Conservation (phyloP, 768 basidiomycete genomes). For the Russula ochroleuca region DNA sequence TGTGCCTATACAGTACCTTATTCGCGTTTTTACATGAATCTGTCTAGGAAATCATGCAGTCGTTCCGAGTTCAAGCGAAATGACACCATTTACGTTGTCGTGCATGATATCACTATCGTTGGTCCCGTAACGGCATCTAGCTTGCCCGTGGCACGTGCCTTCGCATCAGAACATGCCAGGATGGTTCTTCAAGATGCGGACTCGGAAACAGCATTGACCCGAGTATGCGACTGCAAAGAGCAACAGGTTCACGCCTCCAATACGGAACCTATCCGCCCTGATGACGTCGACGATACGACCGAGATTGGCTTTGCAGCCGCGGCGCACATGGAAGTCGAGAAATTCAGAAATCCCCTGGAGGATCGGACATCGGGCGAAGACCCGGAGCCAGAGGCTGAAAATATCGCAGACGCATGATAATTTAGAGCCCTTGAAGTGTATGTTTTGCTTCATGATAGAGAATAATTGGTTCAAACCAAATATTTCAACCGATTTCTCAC, state of each 20-base stretch:
- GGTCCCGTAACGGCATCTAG: conserved; percentile 61
- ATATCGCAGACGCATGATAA: neutral
- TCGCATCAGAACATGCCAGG: conserved; percentile 60
- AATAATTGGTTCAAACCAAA: conserved; percentile 4
- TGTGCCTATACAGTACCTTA: conserved; percentile 29
- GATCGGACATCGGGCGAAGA: conserved; percentile 27
- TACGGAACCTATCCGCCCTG: conserved; percentile 1
- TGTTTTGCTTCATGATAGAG: neutral
- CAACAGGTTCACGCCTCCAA: conserved; percentile 23
- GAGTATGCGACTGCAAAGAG: conserved; percentile 42
- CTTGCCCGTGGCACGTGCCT: conserved; percentile 57
- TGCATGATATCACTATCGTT: conserved; percentile 53
- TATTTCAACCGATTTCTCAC: neutral
- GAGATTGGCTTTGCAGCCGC: conserved; percentile 48
- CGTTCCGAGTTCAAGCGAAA: conserved; percentile 42
- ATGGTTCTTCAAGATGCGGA: conserved; percentile 46
- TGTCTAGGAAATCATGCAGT: conserved; percentile 42
- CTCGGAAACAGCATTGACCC: conserved; percentile 43
- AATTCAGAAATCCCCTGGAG: conserved; percentile 13
- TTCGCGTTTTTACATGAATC: conserved; percentile 26
- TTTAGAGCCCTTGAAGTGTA: neutral
- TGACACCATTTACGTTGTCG: conserved; percentile 52
- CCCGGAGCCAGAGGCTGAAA: conserved; percentile 2
- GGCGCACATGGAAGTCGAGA: conserved; percentile 34
- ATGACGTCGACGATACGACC: conserved; percentile 42